These are phyloP conservation scores for Russula olivacea DNA, from an alignment of 768 basidiomycete species.

Conservation along the genomic window DNA sequence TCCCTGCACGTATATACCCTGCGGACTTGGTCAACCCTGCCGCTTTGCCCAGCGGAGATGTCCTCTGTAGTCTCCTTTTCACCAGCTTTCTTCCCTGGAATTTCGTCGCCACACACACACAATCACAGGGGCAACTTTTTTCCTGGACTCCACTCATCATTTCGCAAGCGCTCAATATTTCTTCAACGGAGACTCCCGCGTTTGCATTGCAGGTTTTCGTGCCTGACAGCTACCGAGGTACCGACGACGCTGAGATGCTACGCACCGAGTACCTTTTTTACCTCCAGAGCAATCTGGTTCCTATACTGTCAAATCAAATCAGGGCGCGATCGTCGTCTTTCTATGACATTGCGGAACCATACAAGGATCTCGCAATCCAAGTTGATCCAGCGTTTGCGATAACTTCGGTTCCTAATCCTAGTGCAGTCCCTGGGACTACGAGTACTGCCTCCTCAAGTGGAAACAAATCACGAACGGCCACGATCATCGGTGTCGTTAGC, in stretches of 20 bases:
- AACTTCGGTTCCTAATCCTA: slow-evolving; percentile 39
- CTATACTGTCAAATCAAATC: slow-evolving; percentile 59
- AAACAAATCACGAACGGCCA: slow-evolving; percentile 60
- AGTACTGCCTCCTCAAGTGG: slow-evolving; percentile 24
- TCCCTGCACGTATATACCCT: slow-evolving; percentile 60
- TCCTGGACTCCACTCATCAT: slow-evolving; percentile 55
- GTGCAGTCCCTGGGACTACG: slow-evolving; percentile 24
- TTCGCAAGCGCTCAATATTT: slow-evolving; percentile 40
- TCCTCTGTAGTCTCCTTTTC: slow-evolving; percentile 62
- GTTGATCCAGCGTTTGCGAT: slow-evolving; percentile 67
- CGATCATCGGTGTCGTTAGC: slow-evolving; percentile 87
- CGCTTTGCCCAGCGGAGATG: slow-evolving; percentile 34
- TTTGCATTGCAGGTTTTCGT: slow-evolving; percentile 66
- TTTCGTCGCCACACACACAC: slow-evolving; percentile 52
- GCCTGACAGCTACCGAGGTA: slow-evolving; percentile 48
- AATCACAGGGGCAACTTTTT: slow-evolving; percentile 74
- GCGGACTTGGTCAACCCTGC: slow-evolving; percentile 20
- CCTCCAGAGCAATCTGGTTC: slow-evolving; percentile 51
- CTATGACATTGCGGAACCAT: slow-evolving; percentile 51
- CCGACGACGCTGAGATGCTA: slow-evolving; percentile 44
- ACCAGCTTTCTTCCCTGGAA: slow-evolving; percentile 55
- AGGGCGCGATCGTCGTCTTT: slow-evolving; percentile 54
- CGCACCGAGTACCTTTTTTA: slow-evolving; percentile 69
- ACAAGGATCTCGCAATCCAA: slow-evolving; percentile 52
- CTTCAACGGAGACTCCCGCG: slow-evolving; percentile 36